These are phyloP conservation scores for Boletus rex-veris DNA, from an alignment of 768 basidiomycete species.

Conservation along the genomic window DNA sequence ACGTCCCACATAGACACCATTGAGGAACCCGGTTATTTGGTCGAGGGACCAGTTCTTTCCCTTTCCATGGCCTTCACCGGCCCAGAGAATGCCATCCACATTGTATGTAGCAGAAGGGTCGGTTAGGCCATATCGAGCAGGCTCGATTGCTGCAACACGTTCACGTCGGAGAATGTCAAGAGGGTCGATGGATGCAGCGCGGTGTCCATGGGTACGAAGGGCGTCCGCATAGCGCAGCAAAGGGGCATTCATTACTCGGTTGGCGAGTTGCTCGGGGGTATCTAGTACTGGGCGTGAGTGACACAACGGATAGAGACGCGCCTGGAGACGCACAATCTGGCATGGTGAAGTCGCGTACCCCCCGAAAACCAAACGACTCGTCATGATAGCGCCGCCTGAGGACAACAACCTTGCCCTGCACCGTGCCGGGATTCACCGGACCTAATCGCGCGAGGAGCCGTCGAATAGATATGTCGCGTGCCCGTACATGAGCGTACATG, in stretches of 20 bases:
- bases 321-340: conserved; percentile 60
- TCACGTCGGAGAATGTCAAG: conserved; percentile 85
- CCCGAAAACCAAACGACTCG: conserved; percentile 75
- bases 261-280: conserved; percentile 59
- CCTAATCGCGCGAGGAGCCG: conserved; percentile 9
- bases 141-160: conserved; percentile 71
- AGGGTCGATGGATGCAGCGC: conserved; percentile 84
- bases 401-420: conserved; percentile 17
- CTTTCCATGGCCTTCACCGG: conserved; percentile 26
- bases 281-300: conserved; percentile 38
- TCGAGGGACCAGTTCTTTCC: conserved; percentile 60
- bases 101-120: conserved; percentile 56
- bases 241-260: conserved; percentile 69
- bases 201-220: conserved; percentile 79
- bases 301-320: not conserved
- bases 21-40: conserved; percentile 67
- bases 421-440: not conserved
- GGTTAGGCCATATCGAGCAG: conserved; percentile 69
- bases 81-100: conserved; percentile 83
- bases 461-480: conserved; percentile 11
- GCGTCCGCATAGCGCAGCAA: conserved; percentile 88
- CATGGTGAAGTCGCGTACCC: conserved; percentile 56
- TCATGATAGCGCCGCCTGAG: conserved; percentile 58
- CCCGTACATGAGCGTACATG: conserved; percentile 18
- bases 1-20: conserved; percentile 72